Base-by-base conservation (phyloP, 148 eudicot species). In the Persicaria maculosa region DNA sequence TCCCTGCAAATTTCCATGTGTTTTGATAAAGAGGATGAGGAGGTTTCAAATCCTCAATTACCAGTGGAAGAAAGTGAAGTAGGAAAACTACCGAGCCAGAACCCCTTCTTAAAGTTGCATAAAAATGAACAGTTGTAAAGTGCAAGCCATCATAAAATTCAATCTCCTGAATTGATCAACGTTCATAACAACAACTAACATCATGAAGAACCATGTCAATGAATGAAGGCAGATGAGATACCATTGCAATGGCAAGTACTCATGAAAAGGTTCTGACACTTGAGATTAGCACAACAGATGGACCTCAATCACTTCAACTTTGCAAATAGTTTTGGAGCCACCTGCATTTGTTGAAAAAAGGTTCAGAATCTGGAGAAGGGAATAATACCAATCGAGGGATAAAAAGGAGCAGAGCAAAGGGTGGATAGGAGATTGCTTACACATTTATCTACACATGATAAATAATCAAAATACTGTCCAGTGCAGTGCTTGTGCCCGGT, bases 381-480 rank as follows among this genome's bases (percentile, higher is more conserved):
- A 15, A 31, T 31, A 31, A 45, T 71, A 12, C 50, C 36, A 71
- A 17, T 71, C 53, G 46, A 8, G 43, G 16, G 50, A 69, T 25
- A 69, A 69, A 3, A 69, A 11, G 9, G 4, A 45, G 16, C 69
- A 22, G 43, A 68, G 2, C 14, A 67, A 3, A 43, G 40, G 45
- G n/a, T 7, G 14, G 14, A n/a, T 43, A 43, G 17, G 22, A 44
- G 54, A 65, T 65, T 65, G 68, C 80, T 74, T 78, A 78, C 80
- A 68, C 75, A 57, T 47, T 78, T 72, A 74, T 78, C 80, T 65
- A 78, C 76, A 64, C 80, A 78, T 25, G 75, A 71, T 77, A 77
- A 78, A 72, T 74, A 78, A 74, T 78, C 80, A 68, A 78, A 78
- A 76, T 78, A 78, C 75, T 78, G 80, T 62, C 80, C 80, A 44